Evolutionary conservation across 1,139 yeast genomes (phyloP).

Genomic region (Debaryomyces sp.): DNA sequence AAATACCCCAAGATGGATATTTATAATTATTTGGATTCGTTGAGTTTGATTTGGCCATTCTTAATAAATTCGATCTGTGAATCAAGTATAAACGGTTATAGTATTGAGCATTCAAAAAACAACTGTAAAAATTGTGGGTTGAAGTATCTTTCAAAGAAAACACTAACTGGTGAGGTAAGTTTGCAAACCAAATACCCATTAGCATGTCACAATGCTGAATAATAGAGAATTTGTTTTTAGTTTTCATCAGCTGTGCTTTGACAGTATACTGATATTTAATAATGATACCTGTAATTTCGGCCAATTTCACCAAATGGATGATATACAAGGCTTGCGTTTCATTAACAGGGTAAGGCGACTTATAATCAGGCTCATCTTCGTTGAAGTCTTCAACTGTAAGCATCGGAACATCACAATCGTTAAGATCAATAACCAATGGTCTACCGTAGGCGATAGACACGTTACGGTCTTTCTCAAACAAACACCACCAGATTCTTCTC

Average conservation of each 20-base stretch:
- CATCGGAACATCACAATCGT: conserved; percentile 82
- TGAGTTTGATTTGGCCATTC: conserved; percentile 48
- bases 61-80: conserved; percentile 69
- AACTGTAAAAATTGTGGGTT: conserved; percentile 59
- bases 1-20: conserved; percentile 83
- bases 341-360: conserved; percentile 50
- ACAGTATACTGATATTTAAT: conserved; percentile 73
- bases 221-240: conserved; percentile 54
- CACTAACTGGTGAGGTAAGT: conserved; percentile 64
- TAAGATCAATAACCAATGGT: conserved; percentile 68
- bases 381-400: conserved; percentile 64
- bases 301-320: conserved; percentile 66
- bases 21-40: conserved; percentile 52
- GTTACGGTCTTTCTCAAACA: conserved; percentile 71
- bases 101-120: conserved; percentile 69
- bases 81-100: conserved; percentile 71
- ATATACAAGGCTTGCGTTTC: conserved; percentile 57
- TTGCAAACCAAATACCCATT: conserved; percentile 78
- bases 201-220: conserved; percentile 76
- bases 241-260: conserved; percentile 58
- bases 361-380: conserved; percentile 53
- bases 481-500: conserved; percentile 81
- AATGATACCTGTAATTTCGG: conserved; percentile 75
- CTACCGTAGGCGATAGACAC: conserved; percentile 80
- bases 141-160: conserved; percentile 60